Base-by-base conservation (phyloP, 2,329 filamentous ascomycete species). In the Beauveria sp. region DNA sequence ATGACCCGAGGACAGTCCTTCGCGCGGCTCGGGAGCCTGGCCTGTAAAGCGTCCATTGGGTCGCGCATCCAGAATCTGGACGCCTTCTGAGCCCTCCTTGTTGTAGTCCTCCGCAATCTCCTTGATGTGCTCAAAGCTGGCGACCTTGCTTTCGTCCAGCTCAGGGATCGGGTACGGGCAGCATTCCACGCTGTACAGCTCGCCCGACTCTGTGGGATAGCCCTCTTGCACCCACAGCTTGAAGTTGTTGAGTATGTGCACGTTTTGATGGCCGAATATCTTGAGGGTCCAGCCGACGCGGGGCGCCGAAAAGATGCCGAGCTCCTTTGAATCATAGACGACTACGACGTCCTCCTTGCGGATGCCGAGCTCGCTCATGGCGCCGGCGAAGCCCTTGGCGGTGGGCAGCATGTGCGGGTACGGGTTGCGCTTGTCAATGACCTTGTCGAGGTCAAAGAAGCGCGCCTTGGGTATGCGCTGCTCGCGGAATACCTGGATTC, bases 381-480 rank as follows among this genome's bases (percentile, higher is more conserved):
- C 91, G 60, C 88, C 84, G 50, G 91, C 90, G 71, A 99, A 98
- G 57, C 85, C 82, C 69, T 90, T 86, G 43, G 90, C 81, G 8
- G 83, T 88, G 3, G 95, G 95, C 3, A 99, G 85, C 95, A 99
- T 99, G 74, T 99, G 95, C 8, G 95, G 93, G 73, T 96, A 98
- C 1, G 91, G 89, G 61, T 89, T 96, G 68, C 86, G 85, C 66
- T 87, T 87, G 75, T 99, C 93, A 70, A 95, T 91, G 72, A 96
- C 84, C 69, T 87, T 91, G 76, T 99, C 95, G 60, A 99, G 83
- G 74, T 99, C 93, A 74, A 99, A 99, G 83, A 98, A 99, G 38
- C 92, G 89, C 1, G 95, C 89, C 70, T 88, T 87, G 24, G 93
- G 93, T 65, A 99, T 95, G 69, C 91, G 90, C 71, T 87, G 85